Percentiles rank a stretch among this genome's conserved stretches.
phyloP scores from a whole-genome alignment of 2,329 filamentous ascomycete genomes.

The Xylariomycetidae sp. region DNA sequence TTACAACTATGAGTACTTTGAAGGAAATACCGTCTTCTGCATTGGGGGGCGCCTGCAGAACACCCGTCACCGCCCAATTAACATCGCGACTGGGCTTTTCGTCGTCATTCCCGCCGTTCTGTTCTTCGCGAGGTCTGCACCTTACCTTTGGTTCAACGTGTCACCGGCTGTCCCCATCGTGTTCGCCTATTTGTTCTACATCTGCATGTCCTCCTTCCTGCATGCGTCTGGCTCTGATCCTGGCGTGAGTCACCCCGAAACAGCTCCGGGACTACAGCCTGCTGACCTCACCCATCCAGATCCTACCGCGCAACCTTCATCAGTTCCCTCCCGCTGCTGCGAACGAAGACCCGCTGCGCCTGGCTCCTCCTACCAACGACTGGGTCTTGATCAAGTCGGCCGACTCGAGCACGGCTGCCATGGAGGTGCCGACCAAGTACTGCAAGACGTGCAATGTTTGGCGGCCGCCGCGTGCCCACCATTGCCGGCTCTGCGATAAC shows the following conservation, averaged over 20 bases:
- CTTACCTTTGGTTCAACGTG: conserved; percentile 79
- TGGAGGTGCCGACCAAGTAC: conserved; percentile 98
- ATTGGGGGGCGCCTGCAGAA: conserved; percentile 83
- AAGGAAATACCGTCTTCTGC: conserved; percentile 89
- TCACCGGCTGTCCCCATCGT: conserved; percentile 84
- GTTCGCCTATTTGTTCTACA: conserved; percentile 85
- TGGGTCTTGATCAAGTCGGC: conserved; percentile 89
- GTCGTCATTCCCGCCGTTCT: conserved; percentile 73
- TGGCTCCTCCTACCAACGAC: conserved; percentile 83
- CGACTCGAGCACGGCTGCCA: conserved; percentile 69
- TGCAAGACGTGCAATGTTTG: conserved; percentile 97
- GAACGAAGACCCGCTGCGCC: conserved; percentile 71
- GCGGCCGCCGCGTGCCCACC: conserved; percentile 91
- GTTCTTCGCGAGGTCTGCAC: conserved; percentile 80
- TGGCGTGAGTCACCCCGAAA: conserved; percentile 57
- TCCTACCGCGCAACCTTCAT: conserved; percentile 87
- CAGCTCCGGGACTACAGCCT: neutral
- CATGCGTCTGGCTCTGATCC: conserved; percentile 91
- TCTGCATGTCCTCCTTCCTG: conserved; percentile 88
- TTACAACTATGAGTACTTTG: conserved; percentile 86
- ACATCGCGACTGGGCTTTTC: conserved; percentile 75
- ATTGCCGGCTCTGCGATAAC: conserved; percentile 94
- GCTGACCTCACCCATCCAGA: conserved; percentile 43
- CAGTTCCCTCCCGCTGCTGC: conserved; percentile 72
- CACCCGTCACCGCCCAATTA: conserved; percentile 79